Percentiles rank a stretch among this genome's conserved stretches.
Evolutionary conservation across 768 basidiomycete species (phyloP).

Genomic region (Kwoniella mangroviensis): DNA sequence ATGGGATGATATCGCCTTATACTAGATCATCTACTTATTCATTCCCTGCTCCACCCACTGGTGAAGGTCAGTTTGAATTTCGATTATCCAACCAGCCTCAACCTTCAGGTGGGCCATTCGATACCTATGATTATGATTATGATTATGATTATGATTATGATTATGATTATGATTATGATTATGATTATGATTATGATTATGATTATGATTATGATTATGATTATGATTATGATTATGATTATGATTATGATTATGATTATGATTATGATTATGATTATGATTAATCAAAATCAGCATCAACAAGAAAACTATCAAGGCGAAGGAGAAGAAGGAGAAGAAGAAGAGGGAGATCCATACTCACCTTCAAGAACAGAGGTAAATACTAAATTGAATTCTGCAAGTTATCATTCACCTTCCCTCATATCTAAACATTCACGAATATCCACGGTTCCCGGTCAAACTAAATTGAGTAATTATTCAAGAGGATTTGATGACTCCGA

Average conservation of each 20-base stretch:
- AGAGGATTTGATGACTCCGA: background rate
- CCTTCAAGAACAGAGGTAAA: slow-evolving; percentile 6
- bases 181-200: no score
- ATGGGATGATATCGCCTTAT: background rate
- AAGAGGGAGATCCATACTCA: slow-evolving; percentile 7
- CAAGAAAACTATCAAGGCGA: background rate
- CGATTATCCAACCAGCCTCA: background rate
- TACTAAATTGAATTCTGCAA: slow-evolving; percentile 7
- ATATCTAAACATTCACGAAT: background rate
- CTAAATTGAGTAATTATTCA: background rate
- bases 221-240: no score
- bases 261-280: no score
- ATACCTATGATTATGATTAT: background rate
- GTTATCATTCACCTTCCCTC: background rate
- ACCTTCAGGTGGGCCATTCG: background rate
- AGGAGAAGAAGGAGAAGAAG: background rate
- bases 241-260: no score
- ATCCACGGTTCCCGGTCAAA: background rate
- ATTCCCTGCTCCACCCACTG: background rate
- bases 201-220: no score
- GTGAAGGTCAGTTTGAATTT: background rate
- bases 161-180: no score
- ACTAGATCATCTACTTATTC: slow-evolving; percentile 15
- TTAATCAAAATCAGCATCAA: background rate
- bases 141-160: no score